Evolutionary conservation across 192 early-diverging fungal species (phyloP), one percentile per base, ranked within the genome.

Genomic region (Coemansia sp.): DNA sequence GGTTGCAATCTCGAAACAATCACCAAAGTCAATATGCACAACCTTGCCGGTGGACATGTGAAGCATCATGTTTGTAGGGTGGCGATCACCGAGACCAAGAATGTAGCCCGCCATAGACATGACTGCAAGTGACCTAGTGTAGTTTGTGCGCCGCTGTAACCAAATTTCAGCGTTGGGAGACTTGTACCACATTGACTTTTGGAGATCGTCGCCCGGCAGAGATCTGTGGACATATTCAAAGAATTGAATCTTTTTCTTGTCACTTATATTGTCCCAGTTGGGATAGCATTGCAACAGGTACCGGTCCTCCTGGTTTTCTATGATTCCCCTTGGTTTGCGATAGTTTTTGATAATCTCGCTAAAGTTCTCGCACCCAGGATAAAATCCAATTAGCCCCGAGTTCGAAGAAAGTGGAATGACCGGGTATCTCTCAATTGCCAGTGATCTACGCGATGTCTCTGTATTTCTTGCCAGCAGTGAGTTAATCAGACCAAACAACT

Each of bases 91-190:
- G 26, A 98, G 66, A 18, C 95, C 95, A n/a, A 98, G 77, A 14
- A 98, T 90, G 69, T 98, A 98, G 8, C 95, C 95, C 7, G 93
- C 94, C 87, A 98, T 97, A 0, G 95, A 98, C 93, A 95, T 98
- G 9, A 92, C 85, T 4, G 93, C 95, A 48, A 98, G 76, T 4
- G 92, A 94, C 40, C 95, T 61, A 1, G 94, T 97, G 64, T 95
- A 98, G 55, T 91, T 97, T 5, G 93, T 98, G 19, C 95, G 80
- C 18, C 92, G 74, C 59, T 96, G 93, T 27, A 97, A 62, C 95
- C 95, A 98, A 5, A 87, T 84, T 75, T 98, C 95, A 2, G 95
- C 95, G 53, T 93, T 94, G 29, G 87, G 86, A 66, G 89, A 92
- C 81, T 91, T 94, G 46, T 93, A 76, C 95, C 95, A 98, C 38